A percentile compares a stretch with the other conserved stretches of the same genome.
phyloP scores from a whole-genome alignment of 177 flowering plant species.

The Vitis hybrid region DNA sequence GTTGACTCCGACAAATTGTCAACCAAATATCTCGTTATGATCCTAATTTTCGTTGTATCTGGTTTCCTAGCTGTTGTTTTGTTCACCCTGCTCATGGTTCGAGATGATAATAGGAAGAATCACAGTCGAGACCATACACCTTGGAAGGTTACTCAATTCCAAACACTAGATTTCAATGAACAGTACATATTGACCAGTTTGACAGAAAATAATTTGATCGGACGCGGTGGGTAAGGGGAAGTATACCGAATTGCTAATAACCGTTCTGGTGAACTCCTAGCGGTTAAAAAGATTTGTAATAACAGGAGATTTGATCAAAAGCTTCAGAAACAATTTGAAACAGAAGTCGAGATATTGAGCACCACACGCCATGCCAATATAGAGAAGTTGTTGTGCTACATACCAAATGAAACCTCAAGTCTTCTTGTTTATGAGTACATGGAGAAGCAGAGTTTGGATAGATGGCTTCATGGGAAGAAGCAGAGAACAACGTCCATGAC shows the following conservation, averaged over 20 bases:
- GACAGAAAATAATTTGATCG: slow-evolving; percentile 49
- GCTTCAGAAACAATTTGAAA: slow-evolving; percentile 48
- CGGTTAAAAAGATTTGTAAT: slow-evolving; percentile 61
- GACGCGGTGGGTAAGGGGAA: slow-evolving; percentile 66
- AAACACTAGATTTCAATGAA: slow-evolving; percentile 47
- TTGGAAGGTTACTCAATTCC: slow-evolving; percentile 61
- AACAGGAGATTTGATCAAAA: slow-evolving; percentile 24
- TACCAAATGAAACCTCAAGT: slow-evolving; percentile 52
- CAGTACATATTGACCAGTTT: slow-evolving; percentile 38
- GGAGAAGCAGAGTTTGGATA: slow-evolving; percentile 62
- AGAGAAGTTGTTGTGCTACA: slow-evolving; percentile 62
- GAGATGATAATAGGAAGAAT: slow-evolving; percentile 31
- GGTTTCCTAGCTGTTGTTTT: slow-evolving; percentile 16
- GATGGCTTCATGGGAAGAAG: slow-evolving; percentile 51
- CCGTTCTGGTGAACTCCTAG: slow-evolving; percentile 36
- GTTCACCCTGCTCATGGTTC: slow-evolving; percentile 17
- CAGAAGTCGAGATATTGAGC: slow-evolving; percentile 57
- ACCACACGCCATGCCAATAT: slow-evolving; percentile 55
- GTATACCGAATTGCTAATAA: slow-evolving; percentile 38
- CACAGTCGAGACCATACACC: too few species aligned
- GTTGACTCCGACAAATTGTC: slow-evolving; percentile 20
- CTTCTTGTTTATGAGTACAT: slow-evolving; percentile 68
- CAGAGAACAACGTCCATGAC: slow-evolving; percentile 1
- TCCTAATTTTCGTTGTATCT: slow-evolving; percentile 22
- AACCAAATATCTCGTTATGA: slow-evolving; percentile 27